Evolutionary conservation across 1,284 basidiomycete genomes (phyloP), one percentile per base, ranked within the genome.

Genomic region (Vanrija pseudolonga): DNA sequence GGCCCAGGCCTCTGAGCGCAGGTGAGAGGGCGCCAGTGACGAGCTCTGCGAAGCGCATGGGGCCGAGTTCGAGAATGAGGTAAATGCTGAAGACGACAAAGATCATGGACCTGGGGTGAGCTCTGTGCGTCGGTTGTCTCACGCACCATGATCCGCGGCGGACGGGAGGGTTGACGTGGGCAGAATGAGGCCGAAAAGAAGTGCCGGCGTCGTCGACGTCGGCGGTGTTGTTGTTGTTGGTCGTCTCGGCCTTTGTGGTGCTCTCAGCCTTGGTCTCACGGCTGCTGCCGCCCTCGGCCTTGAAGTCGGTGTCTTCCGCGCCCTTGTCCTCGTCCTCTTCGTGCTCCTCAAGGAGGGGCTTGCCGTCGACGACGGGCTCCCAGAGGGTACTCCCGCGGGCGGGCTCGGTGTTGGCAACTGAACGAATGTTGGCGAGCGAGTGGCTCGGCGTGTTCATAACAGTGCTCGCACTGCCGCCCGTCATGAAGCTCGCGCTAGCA

Each of bases 371-470:
- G 32, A 32, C 32, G 4, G 32, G 32, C 32, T 32, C 32, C 17
- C 37, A 26, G 4, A 6, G 14, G 36, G 22, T 22, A 17, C n/a
- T 37, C 9, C 38, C 37, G 11, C 32, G 42, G 12, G 17, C 7
- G 14, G 24, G 32, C 11, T 41, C 37, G 2, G 45, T n/a, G 17
- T 32, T 32, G 14, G 32, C 12, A 32, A 32, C 12, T 1, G 32
- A 32, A 15, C 51, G 39, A n/a, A 53, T 36, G 45, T 53, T 53
- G 20, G 51, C 28, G 0, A 47, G 15, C 37, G 37, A 41, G 5
- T 41, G 39, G 8, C 17, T 28, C 5, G 51, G 45, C 15, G 51
- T 53, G 28, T 37, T 47, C 32, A 22, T 17, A 11, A 38, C 45
- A 20, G 32, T 38, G 18, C 39, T 46, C 15, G 11, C 37, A 8